Evolutionary conservation across 1,139 yeast genomes (phyloP).

Genomic region (Pichia inconspicua): DNA sequence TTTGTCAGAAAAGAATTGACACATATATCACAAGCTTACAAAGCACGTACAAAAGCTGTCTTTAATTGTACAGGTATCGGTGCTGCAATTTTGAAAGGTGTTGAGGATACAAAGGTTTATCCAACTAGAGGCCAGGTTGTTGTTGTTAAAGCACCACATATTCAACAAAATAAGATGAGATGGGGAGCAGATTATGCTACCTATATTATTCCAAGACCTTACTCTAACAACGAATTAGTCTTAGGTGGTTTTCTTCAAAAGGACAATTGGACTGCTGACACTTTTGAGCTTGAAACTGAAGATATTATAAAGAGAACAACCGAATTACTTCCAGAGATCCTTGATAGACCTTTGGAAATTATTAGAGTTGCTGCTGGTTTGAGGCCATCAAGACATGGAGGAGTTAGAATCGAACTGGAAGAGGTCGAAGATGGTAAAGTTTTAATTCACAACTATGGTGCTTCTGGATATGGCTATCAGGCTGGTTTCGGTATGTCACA

Average conservation of each 20-base stretch:
- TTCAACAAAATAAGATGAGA: slow-evolving; percentile 39
- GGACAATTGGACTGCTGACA: slow-evolving; percentile 50
- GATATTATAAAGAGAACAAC: slow-evolving; percentile 55
- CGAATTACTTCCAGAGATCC: slow-evolving; percentile 44
- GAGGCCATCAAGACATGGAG: slow-evolving; percentile 65
- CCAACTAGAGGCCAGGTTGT: slow-evolving; percentile 70
- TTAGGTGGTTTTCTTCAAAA: slow-evolving; percentile 63
- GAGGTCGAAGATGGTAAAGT: slow-evolving; percentile 31
- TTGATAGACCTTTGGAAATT: slow-evolving; percentile 39
- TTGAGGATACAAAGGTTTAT: slow-evolving; percentile 43
- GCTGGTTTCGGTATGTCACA: slow-evolving; percentile 61
- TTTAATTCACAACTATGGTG: slow-evolving; percentile 64
- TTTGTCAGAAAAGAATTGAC: slow-evolving; percentile 38
- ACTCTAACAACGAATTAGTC: slow-evolving; percentile 51
- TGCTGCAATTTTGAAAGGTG: slow-evolving; percentile 49
- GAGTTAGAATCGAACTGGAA: slow-evolving; percentile 54
- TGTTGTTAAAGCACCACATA: slow-evolving; percentile 50
- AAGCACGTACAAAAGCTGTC: slow-evolving; percentile 35
- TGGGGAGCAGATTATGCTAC: slow-evolving; percentile 52
- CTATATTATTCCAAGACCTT: slow-evolving; percentile 63
- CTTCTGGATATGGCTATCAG: slow-evolving; percentile 72
- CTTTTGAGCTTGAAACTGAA: slow-evolving; percentile 45
- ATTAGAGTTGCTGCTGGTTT: slow-evolving; percentile 58
- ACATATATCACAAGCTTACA: slow-evolving; percentile 50
- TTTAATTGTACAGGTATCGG: slow-evolving; percentile 71